Base-by-base conservation (phyloP, 1,139 yeast genomes). In the Geotrichum phurueaensis region DNA sequence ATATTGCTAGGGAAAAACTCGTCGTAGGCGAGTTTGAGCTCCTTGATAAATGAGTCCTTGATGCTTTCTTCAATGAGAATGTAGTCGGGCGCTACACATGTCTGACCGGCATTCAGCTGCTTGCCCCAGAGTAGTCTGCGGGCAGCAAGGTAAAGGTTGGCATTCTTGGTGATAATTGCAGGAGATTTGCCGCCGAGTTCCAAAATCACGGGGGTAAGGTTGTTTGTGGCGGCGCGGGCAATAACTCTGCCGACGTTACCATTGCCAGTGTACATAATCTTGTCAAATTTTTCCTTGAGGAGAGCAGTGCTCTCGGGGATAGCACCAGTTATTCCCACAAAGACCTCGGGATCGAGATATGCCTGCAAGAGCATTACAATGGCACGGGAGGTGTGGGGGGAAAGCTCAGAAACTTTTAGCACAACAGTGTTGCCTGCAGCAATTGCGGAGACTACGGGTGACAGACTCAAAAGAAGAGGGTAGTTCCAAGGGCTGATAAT, bases 101-200 rank as follows among this genome's bases (percentile, higher is more conserved):
- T 85, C 74, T 91, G 97, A 33, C 97, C 97, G n/a, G 87, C 84
- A 70, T 89, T 91, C 51, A 83, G 76, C 68, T 86, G 87, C 66
- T 87, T 83, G 43, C 94, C 94, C 89, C 95, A 89, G 3, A 83
- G 80, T n/a, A 89, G 75, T 74, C 97, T 81, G 64, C 80, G 80
- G 20, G 91, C 84, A 18, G 88, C 79, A 0, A 79, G 73, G 22
- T 75, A 73, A 58, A 88, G 66, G 66, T 71, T 66, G 12, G 72
- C 73, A 57, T 81, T 78, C 53, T 80, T 78, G 58, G 91, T 82
- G 9, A 91, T 77, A 65, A 91, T 79, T 0, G 84, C 89, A 0
- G 97, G 97, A 2, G 94, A 86, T 72, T 91, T 91, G n/a, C 97
- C 97, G 57, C 98, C 98, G 56, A 94, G 79, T 75, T 92, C 98